Conservation (phyloP, 2,329 filamentous ascomycete genomes). For the Hypocrella siamensis region DNA sequence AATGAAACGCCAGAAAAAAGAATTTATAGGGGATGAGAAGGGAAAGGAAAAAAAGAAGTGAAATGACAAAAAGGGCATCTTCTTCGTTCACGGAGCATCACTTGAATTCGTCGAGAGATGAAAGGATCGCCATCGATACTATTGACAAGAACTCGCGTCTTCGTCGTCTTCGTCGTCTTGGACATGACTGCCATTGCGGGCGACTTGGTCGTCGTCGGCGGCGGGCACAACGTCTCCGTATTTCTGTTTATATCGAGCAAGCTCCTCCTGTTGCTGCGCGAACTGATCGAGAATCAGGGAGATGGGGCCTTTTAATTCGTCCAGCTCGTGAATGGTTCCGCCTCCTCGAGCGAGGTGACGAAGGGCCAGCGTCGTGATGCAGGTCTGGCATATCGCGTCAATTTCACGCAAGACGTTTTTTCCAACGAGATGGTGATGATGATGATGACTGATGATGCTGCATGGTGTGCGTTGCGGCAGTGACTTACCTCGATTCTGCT, state of each 20-base stretch:
- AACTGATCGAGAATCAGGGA: constrained; percentile 50
- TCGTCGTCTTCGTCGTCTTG: constrained; percentile 10
- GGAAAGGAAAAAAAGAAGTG: background rate
- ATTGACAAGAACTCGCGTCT: constrained; percentile 2
- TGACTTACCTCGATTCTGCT: constrained; percentile 78
- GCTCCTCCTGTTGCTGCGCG: constrained; percentile 43
- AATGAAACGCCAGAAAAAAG: background rate
- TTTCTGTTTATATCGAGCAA: constrained; percentile 42
- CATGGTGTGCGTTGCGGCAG: background rate
- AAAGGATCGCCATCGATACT: background rate
- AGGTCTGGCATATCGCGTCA: constrained; percentile 39
- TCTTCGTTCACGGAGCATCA: background rate
- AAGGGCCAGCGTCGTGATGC: constrained; percentile 61
- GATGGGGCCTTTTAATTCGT: constrained; percentile 68
- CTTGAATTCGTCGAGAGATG: background rate
- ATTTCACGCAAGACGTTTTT: background rate
- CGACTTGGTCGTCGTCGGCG: constrained; percentile 5
- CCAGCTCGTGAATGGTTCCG: constrained; percentile 42
- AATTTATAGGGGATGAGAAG: background rate
- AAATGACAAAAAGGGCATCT: background rate
- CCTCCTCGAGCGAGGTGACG: constrained; percentile 66
- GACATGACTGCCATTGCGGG: too few species aligned
- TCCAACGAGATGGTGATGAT: too few species aligned
- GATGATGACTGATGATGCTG: too few species aligned
- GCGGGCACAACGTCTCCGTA: constrained; percentile 26